These are phyloP conservation scores for Tulasnella sp. DNA, from an alignment of 768 basidiomycete genomes.

Conservation along the genomic window DNA sequence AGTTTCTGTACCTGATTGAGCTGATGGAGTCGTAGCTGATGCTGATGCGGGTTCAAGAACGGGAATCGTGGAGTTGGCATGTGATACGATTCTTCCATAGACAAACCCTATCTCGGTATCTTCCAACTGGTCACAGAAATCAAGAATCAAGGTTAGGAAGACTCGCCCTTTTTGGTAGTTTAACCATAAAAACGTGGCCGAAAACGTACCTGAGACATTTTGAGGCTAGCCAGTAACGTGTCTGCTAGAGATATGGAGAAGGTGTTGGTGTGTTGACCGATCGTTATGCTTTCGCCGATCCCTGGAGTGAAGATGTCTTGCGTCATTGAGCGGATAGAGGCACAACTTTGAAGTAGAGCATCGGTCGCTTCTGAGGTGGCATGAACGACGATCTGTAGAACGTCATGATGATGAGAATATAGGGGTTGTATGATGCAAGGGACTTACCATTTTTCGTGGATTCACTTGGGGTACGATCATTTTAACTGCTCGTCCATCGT, in stretches of 20 bases:
- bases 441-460: slow-evolving; percentile 79
- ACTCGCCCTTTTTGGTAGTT: too few species aligned
- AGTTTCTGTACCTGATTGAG: not conserved
- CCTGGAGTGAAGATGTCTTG: slow-evolving; percentile 77
- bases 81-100: slow-evolving; percentile 71
- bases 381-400: slow-evolving; percentile 71
- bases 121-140: slow-evolving; percentile 56
- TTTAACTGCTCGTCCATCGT: slow-evolving; percentile 93
- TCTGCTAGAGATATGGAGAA: slow-evolving; percentile 93
- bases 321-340: slow-evolving; percentile 77
- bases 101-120: slow-evolving; percentile 95
- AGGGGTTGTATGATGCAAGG: not conserved
- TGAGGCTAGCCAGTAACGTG: slow-evolving; percentile 60
- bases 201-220: slow-evolving; percentile 69
- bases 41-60: slow-evolving; percentile 51
- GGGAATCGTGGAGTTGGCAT: slow-evolving; percentile 79
- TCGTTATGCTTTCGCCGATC: slow-evolving; percentile 65
- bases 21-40: slow-evolving; percentile 20
- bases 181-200: not conserved
- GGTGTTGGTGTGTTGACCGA: slow-evolving; percentile 90
- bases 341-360: slow-evolving; percentile 66
- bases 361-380: slow-evolving; percentile 54
- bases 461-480: slow-evolving; percentile 94
- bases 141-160: slow-evolving; percentile 11
- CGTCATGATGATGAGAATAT: not conserved